phyloP scores from a whole-genome alignment of 1,284 basidiomycete species.

The Leucoagaricus sp. region DNA sequence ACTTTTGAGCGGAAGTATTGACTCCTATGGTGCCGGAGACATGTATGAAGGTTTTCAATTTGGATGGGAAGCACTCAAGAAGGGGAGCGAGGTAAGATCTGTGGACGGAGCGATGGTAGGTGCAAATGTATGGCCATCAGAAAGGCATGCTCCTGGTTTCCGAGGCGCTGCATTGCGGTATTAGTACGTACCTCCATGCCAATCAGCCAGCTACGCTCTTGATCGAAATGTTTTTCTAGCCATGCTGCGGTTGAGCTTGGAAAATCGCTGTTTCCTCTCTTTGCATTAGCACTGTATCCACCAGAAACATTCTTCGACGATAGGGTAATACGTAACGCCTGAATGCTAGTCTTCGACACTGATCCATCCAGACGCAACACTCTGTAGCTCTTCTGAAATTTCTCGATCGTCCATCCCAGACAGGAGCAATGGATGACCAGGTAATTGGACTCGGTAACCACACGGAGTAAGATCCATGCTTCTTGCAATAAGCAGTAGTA shows the following conservation, averaged over 20 bases:
- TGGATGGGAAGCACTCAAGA: conserved; percentile 60
- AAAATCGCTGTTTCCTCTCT: conserved; percentile 75
- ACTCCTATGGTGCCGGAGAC: conserved; percentile 69
- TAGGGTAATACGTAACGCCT: conserved; percentile 50
- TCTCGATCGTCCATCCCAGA: conserved; percentile 77
- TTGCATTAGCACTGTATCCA: conserved; percentile 80
- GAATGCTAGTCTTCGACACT: neutral
- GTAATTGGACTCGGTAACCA: conserved; percentile 84
- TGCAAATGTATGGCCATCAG: conserved; percentile 65
- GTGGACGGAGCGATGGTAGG: conserved; percentile 55
- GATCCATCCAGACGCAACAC: conserved; percentile 45
- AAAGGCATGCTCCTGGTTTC: conserved; percentile 46
- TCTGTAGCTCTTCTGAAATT: conserved; percentile 78
- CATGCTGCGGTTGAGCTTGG: conserved; percentile 56
- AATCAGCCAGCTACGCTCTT: too few relatives aligned
- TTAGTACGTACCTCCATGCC: conserved; percentile 43
- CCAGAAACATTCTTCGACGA: conserved; percentile 79
- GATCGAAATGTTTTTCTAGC: too few relatives aligned
- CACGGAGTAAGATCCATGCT: conserved; percentile 53
- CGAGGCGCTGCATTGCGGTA: conserved; percentile 54
- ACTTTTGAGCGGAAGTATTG: conserved; percentile 59
- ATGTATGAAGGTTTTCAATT: conserved; percentile 84
- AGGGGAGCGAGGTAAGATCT: conserved; percentile 15
- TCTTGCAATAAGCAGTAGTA: neutral
- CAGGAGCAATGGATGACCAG: conserved; percentile 59